Evolutionary conservation across 78 protist species (phyloP).

Genomic region (Capsaspora owczarzaki): DNA sequence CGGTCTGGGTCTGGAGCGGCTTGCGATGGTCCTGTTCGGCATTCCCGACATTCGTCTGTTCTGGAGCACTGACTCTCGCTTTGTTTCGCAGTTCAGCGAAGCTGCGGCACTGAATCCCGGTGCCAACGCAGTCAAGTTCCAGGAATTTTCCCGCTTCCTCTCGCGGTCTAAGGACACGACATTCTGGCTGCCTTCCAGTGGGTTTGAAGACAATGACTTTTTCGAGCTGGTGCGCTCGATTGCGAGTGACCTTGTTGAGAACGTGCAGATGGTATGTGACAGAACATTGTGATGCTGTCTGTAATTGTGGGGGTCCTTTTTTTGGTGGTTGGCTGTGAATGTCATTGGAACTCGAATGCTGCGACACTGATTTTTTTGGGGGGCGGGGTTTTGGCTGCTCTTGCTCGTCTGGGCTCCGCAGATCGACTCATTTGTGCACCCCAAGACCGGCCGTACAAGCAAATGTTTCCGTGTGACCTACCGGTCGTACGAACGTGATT

Average conservation of each 20-base stretch:
- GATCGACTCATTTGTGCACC: conserved; percentile 61
- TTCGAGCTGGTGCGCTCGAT: conserved; percentile 56
- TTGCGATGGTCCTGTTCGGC: conserved; percentile 82
- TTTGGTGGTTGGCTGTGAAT: too few species aligned
- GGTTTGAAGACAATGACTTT: conserved; percentile 52
- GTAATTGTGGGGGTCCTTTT: too few species aligned
- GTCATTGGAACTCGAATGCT: too few species aligned
- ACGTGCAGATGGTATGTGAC: conserved; percentile 16
- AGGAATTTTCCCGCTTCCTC: background rate
- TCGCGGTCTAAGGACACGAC: background rate
- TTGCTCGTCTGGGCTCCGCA: background rate
- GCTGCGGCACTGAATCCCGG: background rate
- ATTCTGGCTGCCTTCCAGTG: conserved; percentile 2
- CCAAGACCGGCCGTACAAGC: conserved; percentile 46
- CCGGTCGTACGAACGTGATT: conserved; percentile 66
- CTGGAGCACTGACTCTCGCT: conserved; percentile 80
- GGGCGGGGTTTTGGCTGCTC: too few species aligned
- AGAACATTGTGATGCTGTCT: background rate
- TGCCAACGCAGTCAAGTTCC: background rate
- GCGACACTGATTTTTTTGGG: too few species aligned
- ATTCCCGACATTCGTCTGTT: conserved; percentile 91
- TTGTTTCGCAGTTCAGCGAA: conserved; percentile 55
- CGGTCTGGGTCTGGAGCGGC: conserved; percentile 87
- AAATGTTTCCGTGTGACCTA: conserved; percentile 75
- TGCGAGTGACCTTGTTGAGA: conserved; percentile 80